Evolutionary conservation across 345 rosid species (phyloP), one percentile per base, ranked within the genome.

Genomic region (Clarkia xantiana): DNA sequence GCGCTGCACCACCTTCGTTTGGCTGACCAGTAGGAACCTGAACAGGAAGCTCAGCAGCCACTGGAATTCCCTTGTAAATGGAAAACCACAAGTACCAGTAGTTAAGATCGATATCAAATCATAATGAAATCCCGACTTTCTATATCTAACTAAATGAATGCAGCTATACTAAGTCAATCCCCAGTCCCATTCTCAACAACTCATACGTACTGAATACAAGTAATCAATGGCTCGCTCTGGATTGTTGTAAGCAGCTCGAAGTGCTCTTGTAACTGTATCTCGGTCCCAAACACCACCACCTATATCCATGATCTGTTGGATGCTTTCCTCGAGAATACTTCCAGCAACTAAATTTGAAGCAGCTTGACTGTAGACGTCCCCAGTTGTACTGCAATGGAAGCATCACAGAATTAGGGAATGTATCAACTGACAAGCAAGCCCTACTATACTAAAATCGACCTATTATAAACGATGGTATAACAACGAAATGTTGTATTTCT

Each of bases 171-270:
- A 29, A 29, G 36, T 29, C 6, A 29, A 29, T 29, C 9, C 36
- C 7, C 6, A 2, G 0, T 14, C 4, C 49, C 43, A 49, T 52
- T 49, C 29, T 18, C 44, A 19, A 42, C 54, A 39, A 19, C 40
- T 51, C 39, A 20, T 49, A 49, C 79, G 49, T 80, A 91, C 98
- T 49, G 95, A 75, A 63, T 86, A 91, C 16, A 91, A 63, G 68
- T 91, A 91, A 70, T 91, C 98, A 61, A 91, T 94, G n/a, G 98
- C 98, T 57, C 98, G 70, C 75, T 87, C 98, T 18, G 98, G 98
- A 56, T 91, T 91, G 68, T 87, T 91, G 67, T 87, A 84, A 50
- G 98, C 96, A 22, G 98, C 96, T 64, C 84, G 86, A 70, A 91
- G 95, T 45, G 98, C 98, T 45, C 94, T 83, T 41, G 71, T 64